Base-by-base conservation (phyloP, 805 yeast species). In the Yarrowia sp. region DNA sequence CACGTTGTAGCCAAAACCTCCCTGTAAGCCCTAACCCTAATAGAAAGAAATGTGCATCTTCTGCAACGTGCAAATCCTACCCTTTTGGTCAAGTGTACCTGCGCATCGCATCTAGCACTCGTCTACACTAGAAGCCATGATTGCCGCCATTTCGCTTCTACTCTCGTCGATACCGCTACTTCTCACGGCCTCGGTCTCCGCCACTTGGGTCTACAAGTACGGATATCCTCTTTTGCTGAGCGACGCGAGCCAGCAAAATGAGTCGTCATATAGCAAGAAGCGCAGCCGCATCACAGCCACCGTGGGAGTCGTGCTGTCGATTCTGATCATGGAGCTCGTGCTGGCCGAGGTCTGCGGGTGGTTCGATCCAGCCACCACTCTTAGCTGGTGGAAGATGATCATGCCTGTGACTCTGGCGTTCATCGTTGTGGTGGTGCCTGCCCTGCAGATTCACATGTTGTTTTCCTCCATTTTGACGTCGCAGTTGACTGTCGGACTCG, bases 341-440 rank as follows among this genome's bases (percentile, higher is more conserved):
- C 43, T 46, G 13, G 53, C 66, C 55, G 66, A 61, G 55, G 66
- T 61, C n/a, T 61, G 66, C 20, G 66, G 66, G 1, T 47, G 53
- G 53, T 61, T 61, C 17, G 55, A 46, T 17, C 55, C 53, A 2
- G 36, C 44, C 2, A 47, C 55, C 1, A 46, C 39, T 12, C 55
- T 61, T 12, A 36, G 42, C 44, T 61, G 66, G 66, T 61, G 66
- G 66, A 46, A 61, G 9, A 36, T 61, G 66, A 46, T 47, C 55
- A 47, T 61, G 53, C 66, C 66, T 8, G 36, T 38, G 15, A 46
- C 55, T 10, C 43, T 61, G 66, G 17, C 66, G n/a, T 61, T 61
- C 15, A 46, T 61, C n/a, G 66, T 61, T 38, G 55, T 61, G 20
- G 38, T 61, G 15, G 53, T 61, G 6, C 66, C 66, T 15, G 55